phyloP scores from a whole-genome alignment of 2,329 filamentous ascomycete species.

The Zymoseptoria crescenta region DNA sequence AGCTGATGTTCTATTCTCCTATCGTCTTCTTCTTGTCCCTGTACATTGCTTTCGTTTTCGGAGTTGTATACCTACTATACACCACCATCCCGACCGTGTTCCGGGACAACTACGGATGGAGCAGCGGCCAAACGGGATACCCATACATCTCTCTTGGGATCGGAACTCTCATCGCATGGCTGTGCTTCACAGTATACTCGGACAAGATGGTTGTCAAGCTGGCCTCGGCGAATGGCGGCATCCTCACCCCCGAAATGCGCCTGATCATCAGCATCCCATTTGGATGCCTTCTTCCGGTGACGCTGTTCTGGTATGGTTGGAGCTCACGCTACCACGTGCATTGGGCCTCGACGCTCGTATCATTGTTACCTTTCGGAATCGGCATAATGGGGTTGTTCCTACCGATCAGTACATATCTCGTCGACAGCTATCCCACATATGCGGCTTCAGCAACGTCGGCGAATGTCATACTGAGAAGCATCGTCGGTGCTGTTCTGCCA shows the following conservation, averaged over 20 bases:
- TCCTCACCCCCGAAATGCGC: slow-evolving; percentile 15
- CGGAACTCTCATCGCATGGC: slow-evolving; percentile 12
- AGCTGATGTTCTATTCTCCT: slow-evolving; percentile 22
- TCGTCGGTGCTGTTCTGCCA: slow-evolving; percentile 6
- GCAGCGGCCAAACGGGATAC: slow-evolving; percentile 16
- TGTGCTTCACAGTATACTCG: slow-evolving; percentile 4
- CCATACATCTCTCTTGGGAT: slow-evolving; percentile 19
- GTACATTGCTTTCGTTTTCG: slow-evolving; percentile 22
- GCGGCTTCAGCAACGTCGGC: slow-evolving; percentile 6
- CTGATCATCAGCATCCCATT: slow-evolving; percentile 14
- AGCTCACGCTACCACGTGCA: slow-evolving; percentile 13
- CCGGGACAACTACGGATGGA: slow-evolving; percentile 18
- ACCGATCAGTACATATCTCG: slow-evolving; percentile 3
- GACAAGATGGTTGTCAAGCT: slow-evolving; percentile 12
- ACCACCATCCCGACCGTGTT: slow-evolving; percentile 19
- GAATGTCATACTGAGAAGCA: slow-evolving; percentile 1
- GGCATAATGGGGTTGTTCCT: slow-evolving; percentile 4
- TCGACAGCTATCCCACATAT: slow-evolving; percentile 8
- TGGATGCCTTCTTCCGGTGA: slow-evolving; percentile 12
- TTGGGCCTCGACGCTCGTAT: slow-evolving; percentile 10
- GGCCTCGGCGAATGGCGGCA: slow-evolving; percentile 4
- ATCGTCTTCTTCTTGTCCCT: slow-evolving; percentile 20
- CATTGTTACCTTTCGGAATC: not conserved
- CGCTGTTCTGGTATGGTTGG: slow-evolving; percentile 20
- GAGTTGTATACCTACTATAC: slow-evolving; percentile 23